Conservation (phyloP, 768 basidiomycete genomes). For the Heimioporus sp. region DNA sequence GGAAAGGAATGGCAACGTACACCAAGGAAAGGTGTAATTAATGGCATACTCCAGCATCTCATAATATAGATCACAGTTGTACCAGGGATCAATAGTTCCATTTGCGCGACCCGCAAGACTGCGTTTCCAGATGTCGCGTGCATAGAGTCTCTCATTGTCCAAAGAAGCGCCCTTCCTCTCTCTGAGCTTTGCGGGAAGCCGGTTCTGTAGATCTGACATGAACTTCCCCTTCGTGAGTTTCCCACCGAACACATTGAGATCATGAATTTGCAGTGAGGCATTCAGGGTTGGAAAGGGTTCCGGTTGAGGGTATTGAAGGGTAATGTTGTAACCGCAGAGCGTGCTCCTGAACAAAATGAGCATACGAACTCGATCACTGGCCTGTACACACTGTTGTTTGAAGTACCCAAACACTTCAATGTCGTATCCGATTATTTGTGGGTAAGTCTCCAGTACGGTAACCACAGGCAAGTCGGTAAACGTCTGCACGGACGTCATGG, state of each 20-base stretch:
- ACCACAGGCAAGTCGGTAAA: conserved; percentile 57
- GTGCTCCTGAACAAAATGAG: conserved; percentile 39
- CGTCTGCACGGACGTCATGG: conserved; percentile 46
- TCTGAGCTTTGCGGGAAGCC: conserved; percentile 5
- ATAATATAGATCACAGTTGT: conserved; percentile 56
- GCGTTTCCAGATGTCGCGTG: conserved; percentile 37
- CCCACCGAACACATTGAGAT: no score
- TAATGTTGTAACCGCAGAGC: conserved; percentile 65
- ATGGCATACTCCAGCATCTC: conserved; percentile 66
- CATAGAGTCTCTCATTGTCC: conserved; percentile 16
- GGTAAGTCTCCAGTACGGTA: conserved; percentile 63
- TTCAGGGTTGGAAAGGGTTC: conserved; percentile 43
- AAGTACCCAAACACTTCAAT: conserved; percentile 62
- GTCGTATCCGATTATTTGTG: conserved; percentile 73
- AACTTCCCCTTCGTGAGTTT: conserved; percentile 8
- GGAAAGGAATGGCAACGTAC: conserved; percentile 21
- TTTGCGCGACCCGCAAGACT: conserved; percentile 48
- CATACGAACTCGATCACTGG: not conserved
- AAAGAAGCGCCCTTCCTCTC: conserved; percentile 14
- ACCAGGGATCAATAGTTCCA: conserved; percentile 57
- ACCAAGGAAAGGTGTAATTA: conserved; percentile 64
- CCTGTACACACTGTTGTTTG: conserved; percentile 52
- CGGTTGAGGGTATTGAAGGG: conserved; percentile 65
- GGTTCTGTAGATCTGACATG: conserved; percentile 10
- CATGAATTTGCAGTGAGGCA: not conserved